Conservation (phyloP, 2,329 filamentous ascomycete genomes). For the Scedosporium aurantiacum region DNA sequence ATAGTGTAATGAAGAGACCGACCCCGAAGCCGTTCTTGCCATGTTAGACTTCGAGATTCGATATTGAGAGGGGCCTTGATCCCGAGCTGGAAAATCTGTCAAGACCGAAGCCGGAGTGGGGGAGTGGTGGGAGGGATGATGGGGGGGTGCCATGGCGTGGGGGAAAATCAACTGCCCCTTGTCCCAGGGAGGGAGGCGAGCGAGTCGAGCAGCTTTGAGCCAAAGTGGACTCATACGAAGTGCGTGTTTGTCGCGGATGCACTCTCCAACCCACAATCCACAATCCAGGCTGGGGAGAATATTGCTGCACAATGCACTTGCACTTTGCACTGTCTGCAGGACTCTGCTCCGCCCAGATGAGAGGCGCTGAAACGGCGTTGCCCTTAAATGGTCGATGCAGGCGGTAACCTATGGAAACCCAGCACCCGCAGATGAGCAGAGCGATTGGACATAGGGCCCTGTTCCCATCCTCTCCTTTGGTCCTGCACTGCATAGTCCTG, state of each 20-base stretch:
- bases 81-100: neutral
- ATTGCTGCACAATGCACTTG: neutral
- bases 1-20: no score
- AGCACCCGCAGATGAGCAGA: constrained; percentile 3
- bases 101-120: neutral
- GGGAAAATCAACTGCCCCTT: neutral
- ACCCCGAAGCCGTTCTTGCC: no score
- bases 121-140: neutral
- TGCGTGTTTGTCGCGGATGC: neutral
- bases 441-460: constrained; percentile 3
- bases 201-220: neutral
- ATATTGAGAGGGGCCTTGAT: neutral
- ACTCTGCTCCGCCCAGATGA: neutral
- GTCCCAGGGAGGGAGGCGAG: neutral
- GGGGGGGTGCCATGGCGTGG: neutral
- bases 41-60: neutral
- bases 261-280: no score
- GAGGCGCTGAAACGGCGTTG: constrained; percentile 1
- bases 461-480: neutral
- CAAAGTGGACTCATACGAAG: neutral
- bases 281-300: no score
- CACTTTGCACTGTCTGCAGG: neutral
- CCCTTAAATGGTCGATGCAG: neutral
- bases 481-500: neutral
- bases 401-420: constrained; percentile 1